Percentiles rank a stretch among this genome's conserved stretches.
Evolutionary conservation across 345 rosid species (phyloP).

Genomic region (Ailanthus altissimus): DNA sequence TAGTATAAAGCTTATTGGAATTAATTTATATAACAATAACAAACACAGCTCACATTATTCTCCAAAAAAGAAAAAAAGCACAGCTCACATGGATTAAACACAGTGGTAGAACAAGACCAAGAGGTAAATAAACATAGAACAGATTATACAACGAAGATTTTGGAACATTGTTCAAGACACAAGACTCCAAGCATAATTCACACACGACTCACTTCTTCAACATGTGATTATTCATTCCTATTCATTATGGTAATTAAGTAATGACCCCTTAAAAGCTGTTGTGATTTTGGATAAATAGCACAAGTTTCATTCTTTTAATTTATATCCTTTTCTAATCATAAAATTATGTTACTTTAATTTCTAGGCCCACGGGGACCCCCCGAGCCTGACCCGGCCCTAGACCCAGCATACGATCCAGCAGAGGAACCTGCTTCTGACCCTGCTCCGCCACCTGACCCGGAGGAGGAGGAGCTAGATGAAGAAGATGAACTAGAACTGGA

Average conservation of each 20-base stretch:
- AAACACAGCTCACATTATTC: no score
- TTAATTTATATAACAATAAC: no score
- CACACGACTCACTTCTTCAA: not conserved
- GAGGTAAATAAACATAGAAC: not conserved
- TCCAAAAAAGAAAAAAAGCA: no score
- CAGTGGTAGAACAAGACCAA: not conserved
- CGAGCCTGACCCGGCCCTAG: slow-evolving; percentile 64
- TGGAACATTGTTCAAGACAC: not conserved
- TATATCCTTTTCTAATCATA: no score
- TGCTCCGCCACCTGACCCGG: slow-evolving; percentile 52
- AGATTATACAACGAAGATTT: not conserved
- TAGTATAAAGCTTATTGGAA: no score
- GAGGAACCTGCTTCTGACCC: slow-evolving; percentile 73
- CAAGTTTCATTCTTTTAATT: not conserved
- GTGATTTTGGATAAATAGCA: not conserved
- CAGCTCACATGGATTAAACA: not conserved
- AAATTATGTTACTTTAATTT: no score
- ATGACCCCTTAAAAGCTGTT: no score
- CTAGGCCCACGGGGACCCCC: slow-evolving; percentile 27
- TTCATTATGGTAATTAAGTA: not conserved
- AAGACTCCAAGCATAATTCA: not conserved
- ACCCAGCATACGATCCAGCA: slow-evolving; percentile 71
- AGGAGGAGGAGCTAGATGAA: slow-evolving; percentile 44
- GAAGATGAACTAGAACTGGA: slow-evolving; percentile 44
- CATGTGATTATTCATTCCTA: slow-evolving; percentile 6